Percentiles rank a stretch among this genome's conserved stretches.
Evolutionary conservation across 2,329 filamentous ascomycete species (phyloP).

Genomic region (Nemania abortiva): DNA sequence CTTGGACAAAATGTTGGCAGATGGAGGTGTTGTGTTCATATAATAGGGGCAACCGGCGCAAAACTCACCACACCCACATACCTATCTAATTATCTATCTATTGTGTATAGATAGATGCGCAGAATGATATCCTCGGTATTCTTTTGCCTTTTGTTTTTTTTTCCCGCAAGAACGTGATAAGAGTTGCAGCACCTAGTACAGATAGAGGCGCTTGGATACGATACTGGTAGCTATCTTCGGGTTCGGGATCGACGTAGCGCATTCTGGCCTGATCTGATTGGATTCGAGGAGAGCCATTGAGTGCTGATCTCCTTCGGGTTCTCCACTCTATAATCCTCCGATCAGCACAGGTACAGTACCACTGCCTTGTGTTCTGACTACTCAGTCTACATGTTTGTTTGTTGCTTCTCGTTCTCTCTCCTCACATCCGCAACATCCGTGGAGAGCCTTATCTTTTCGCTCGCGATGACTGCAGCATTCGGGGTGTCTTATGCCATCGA

Average conservation of each 20-base stretch:
- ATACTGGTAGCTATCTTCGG: not conserved
- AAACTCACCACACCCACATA: not conserved
- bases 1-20: constrained; percentile 3
- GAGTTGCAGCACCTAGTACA: not conserved
- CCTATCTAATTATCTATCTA: not conserved
- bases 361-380: not conserved
- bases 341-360: not conserved
- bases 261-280: constrained; percentile 10
- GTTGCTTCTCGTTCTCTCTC: not conserved
- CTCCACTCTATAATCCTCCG: constrained; percentile 8
- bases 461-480: constrained; percentile 2
- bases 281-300: constrained; percentile 2
- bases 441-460: constrained; percentile 25
- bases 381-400: not conserved
- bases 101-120: not conserved
- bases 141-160: not conserved
- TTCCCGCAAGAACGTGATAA: constrained; percentile 6
- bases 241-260: constrained; percentile 12
- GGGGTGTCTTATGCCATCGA: not conserved
- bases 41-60: not conserved
- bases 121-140: not conserved
- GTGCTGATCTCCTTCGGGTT: constrained; percentile 20
- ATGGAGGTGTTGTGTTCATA: not conserved
- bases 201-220: constrained; percentile 2
- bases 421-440: constrained; percentile 26